Evolutionary conservation across 306 rosid genomes (phyloP).

Genomic region (Abrus precatorius): DNA sequence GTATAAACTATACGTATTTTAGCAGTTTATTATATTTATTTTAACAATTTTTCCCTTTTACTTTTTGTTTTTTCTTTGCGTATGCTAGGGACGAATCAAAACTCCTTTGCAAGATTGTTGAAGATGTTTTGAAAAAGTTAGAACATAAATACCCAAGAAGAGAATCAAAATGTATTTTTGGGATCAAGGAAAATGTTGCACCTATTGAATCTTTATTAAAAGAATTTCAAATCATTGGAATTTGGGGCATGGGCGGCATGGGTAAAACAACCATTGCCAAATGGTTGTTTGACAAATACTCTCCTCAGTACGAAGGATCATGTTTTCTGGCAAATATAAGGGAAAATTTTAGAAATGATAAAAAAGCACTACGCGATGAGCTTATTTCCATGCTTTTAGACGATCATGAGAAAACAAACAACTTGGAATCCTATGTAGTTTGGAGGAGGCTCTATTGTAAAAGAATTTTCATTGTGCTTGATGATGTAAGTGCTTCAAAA

Average conservation of each 20-base stretch:
- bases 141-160: not conserved
- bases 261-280: not conserved
- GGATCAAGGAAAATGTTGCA: not conserved
- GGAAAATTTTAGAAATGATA: not conserved
- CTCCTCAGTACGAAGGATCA: not conserved
- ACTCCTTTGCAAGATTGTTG: not conserved
- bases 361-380: not conserved
- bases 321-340: conserved; percentile 23
- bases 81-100: conserved; percentile 2
- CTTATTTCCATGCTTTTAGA: not conserved
- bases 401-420: not conserved
- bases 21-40: no score
- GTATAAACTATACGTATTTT: no score
- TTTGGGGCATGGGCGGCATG: conserved; percentile 16
- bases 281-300: not conserved
- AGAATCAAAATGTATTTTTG: not conserved
- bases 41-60: not conserved
- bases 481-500: not conserved
- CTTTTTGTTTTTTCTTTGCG: no score
- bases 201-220: not conserved
- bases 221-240: conserved; percentile 3
- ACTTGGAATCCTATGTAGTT: not conserved
- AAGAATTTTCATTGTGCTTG: conserved; percentile 29
- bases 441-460: not conserved
- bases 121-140: not conserved